Evolutionary conservation across 768 basidiomycete genomes (phyloP), one percentile per base, ranked within the genome.

Genomic region (Tubosaeta brunneosetosa): DNA sequence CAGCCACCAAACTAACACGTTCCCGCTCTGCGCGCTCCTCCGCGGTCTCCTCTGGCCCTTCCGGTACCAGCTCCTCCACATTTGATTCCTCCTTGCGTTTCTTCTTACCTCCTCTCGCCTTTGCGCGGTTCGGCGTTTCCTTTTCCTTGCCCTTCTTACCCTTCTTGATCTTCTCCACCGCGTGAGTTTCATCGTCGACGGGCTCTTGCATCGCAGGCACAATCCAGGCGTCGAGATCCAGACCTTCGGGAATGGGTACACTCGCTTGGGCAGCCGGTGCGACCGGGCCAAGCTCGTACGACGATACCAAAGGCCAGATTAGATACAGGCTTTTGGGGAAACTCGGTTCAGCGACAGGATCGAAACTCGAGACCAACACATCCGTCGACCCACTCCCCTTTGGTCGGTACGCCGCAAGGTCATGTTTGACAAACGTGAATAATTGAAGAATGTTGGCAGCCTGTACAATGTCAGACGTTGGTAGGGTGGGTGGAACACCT

Each of bases 251-350:
- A 2, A 91, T 59, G 6, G 81, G 79, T 1, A 98, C 86, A 53
- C 83, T 85, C 5, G 77, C 81, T 72, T 98, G 95, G 3, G 95
- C 95, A 50, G 74, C 73, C 1, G 71, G 56, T 7, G 87, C 93
- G 34, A 97, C 89, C 0, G 94, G 87, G 55, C 90, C 92, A 17
- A 99, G 81, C 55, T 91, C 87, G 61, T 94, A 85, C 6, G 78
- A 63, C 16, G 78, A 74, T 61, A 90, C 89, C 8, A 99, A 72
- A 0, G 93, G 91, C 37, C 80, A 77, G 41, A 98, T 83, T 49
- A 99, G 81, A 67, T 84, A 88, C 12, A 98, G 73, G 60, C 89
- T 91, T 72, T 94, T 94, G 3, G 97, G 97, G 62, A 91, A 95
- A 33, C 71, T 70, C 14, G 82, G 80, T 33, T 57, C 61, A 3